A percentile compares a stretch with the other conserved stretches of the same genome.
phyloP scores from a whole-genome alignment of 2,329 filamentous ascomycete species.

The Rhytidhysteron rufulum region DNA sequence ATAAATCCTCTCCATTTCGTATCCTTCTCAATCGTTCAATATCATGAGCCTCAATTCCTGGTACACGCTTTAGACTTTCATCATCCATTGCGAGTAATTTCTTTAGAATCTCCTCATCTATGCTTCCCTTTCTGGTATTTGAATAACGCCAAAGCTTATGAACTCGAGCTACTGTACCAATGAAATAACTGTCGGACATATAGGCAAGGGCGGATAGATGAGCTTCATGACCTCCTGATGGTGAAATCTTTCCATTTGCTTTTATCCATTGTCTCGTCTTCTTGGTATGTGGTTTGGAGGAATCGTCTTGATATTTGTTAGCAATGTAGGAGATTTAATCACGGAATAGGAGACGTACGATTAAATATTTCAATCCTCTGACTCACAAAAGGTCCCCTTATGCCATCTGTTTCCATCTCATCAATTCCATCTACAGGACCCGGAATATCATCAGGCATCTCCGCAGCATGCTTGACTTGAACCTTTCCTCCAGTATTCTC shows the following conservation, averaged over 20 bases:
- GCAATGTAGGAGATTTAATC: too few relatives aligned
- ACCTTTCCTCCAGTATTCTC: slow-evolving; percentile 57
- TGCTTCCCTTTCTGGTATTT: slow-evolving; percentile 37
- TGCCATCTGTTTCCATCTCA: slow-evolving; percentile 25
- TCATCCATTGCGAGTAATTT: slow-evolving; percentile 44
- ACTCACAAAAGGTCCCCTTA: slow-evolving; percentile 54
- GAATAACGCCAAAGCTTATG: slow-evolving; percentile 77
- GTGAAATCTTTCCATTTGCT: slow-evolving; percentile 69
- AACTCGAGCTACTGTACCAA: slow-evolving; percentile 78
- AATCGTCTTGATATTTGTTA: slow-evolving; percentile 34
- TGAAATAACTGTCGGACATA: slow-evolving; percentile 89
- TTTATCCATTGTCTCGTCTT: slow-evolving; percentile 68
- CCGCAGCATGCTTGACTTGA: slow-evolving; percentile 62
- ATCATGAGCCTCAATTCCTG: slow-evolving; percentile 49
- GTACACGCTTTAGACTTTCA: slow-evolving; percentile 38
- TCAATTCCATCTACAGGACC: slow-evolving; percentile 41
- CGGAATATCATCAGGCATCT: slow-evolving; percentile 46
- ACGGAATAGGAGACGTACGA: slow-evolving; percentile 34
- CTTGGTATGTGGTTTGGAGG: slow-evolving; percentile 59
- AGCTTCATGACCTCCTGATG: slow-evolving; percentile 69
- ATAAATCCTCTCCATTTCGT: slow-evolving; percentile 37
- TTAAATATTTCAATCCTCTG: slow-evolving; percentile 56
- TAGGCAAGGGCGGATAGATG: slow-evolving; percentile 89
- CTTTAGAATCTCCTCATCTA: slow-evolving; percentile 42
- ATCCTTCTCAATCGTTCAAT: slow-evolving; percentile 37